These are phyloP conservation scores for Phytophthora constricta DNA, from an alignment of 352 stramenopile genomes.

Conservation along the genomic window DNA sequence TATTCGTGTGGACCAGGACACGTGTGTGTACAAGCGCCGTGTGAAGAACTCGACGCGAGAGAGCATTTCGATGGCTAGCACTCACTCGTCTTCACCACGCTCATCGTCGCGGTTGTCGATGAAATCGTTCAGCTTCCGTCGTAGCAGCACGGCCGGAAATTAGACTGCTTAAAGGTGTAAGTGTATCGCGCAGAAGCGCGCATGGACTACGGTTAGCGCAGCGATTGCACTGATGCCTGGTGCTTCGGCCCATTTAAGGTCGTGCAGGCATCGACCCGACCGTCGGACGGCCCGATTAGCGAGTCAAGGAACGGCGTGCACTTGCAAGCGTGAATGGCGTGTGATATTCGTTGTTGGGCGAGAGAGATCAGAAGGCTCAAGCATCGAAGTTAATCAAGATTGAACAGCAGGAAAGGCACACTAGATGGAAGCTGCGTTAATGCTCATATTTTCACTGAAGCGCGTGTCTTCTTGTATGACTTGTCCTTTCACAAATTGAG, in stretches of 20 bases:
- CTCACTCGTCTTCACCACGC: constrained; percentile 59
- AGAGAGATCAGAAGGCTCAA: constrained; percentile 18
- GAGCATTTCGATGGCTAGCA: constrained; percentile 49
- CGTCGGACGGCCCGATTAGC: constrained; percentile 19
- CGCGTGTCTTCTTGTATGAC: no score
- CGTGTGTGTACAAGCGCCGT: constrained; percentile 77
- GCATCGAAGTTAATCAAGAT: constrained; percentile 30
- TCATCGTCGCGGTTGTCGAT: constrained; percentile 70
- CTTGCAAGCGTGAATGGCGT: constrained; percentile 15
- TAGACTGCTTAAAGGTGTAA: constrained; percentile 35
- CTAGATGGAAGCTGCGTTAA: constrained; percentile 48
- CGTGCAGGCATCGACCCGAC: constrained; percentile 5
- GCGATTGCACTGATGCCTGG: constrained; percentile 19
- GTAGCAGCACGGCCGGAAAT: constrained; percentile 61
- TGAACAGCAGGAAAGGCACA: constrained; percentile 30
- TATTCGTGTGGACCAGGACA: constrained; percentile 78
- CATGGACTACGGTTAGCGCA: constrained; percentile 24
- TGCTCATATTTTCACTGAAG: constrained; percentile 26
- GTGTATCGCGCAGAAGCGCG: constrained; percentile 38
- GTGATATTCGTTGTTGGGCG: constrained; percentile 18
- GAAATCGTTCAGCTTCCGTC: constrained; percentile 78
- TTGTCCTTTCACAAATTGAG: no score
- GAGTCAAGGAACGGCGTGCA: constrained; percentile 32
- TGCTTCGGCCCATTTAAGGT: not conserved
- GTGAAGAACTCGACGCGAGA: constrained; percentile 62